A percentile compares a stretch with the other conserved stretches of the same genome.
Conservation (phyloP, 305 asterid species). For the Salvia sclarea region DNA sequence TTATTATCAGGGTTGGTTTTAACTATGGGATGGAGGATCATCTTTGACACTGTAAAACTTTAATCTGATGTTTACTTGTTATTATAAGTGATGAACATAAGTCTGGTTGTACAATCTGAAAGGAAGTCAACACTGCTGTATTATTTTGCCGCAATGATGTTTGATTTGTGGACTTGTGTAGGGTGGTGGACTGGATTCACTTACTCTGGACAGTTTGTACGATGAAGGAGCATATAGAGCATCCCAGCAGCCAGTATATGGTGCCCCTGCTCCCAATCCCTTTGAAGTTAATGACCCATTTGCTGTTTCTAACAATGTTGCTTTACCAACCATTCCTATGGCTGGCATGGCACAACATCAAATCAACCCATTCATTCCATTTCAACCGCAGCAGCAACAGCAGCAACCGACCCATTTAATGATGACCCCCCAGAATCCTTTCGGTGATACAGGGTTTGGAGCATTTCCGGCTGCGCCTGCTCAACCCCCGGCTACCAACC, state of each 20-base stretch:
- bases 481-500: constrained; percentile 67
- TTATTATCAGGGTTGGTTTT: neutral
- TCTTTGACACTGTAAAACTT: neutral
- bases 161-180: constrained; percentile 34
- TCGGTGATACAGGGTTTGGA: constrained; percentile 70
- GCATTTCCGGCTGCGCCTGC: constrained; percentile 55
- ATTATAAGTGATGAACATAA: neutral
- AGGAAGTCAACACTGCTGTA: neutral
- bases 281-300: constrained; percentile 81
- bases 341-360: constrained; percentile 47
- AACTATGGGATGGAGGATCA: neutral
- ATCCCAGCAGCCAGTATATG: constrained; percentile 80
- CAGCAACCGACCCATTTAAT: constrained; percentile 45
- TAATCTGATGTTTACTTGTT: neutral
- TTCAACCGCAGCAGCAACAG: constrained; percentile 62
- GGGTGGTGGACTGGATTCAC: constrained; percentile 96
- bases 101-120: neutral
- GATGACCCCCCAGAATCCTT: constrained; percentile 70
- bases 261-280: constrained; percentile 88
- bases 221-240: constrained; percentile 90
- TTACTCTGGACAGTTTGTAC: constrained; percentile 79
- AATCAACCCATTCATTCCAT: constrained; percentile 67
- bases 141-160: neutral
- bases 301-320: constrained; percentile 47
- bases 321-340: constrained; percentile 59